Conservation (phyloP, 257 asterid species). For the Mitragyna speciosa region DNA sequence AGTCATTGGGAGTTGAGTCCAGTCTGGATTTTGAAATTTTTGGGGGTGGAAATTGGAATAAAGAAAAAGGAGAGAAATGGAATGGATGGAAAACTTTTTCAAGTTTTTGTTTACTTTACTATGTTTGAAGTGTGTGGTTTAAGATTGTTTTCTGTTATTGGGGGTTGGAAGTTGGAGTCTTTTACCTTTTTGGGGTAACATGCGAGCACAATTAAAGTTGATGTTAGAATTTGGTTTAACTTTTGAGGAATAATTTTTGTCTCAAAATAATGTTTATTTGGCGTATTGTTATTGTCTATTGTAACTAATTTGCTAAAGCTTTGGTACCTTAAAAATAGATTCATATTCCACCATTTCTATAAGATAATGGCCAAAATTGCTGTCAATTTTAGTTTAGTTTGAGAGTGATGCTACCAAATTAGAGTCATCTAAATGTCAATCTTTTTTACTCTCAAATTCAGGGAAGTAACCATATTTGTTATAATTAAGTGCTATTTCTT, state of each 20-base stretch:
- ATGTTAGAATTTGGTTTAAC: not conserved
- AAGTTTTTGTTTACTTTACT: not conserved
- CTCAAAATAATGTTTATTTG: not conserved
- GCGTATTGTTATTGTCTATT: not conserved
- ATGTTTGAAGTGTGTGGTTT: constrained; percentile 26
- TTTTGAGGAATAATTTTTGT: not conserved
- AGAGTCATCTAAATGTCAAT: too few species aligned
- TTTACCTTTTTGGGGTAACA: not conserved
- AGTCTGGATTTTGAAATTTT: constrained; percentile 23
- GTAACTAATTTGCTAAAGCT: not conserved
- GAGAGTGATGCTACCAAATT: too few species aligned
- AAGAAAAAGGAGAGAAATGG: not conserved
- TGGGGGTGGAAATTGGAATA: not conserved
- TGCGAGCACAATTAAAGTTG: not conserved
- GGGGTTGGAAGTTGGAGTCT: not conserved
- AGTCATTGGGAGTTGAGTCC: constrained; percentile 34
- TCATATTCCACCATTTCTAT: too few species aligned
- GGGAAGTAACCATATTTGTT: too few species aligned
- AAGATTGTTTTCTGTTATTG: constrained; percentile 22
- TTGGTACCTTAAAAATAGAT: not conserved
- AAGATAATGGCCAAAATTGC: too few species aligned
- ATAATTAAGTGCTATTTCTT: too few species aligned
- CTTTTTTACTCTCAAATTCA: too few species aligned
- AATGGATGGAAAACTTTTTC: not conserved
- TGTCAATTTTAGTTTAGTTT: too few species aligned